Percentiles rank a stretch among this genome's conserved stretches.
Evolutionary conservation across 257 asterid species (phyloP).

Genomic region (Linaria vulgaris): DNA sequence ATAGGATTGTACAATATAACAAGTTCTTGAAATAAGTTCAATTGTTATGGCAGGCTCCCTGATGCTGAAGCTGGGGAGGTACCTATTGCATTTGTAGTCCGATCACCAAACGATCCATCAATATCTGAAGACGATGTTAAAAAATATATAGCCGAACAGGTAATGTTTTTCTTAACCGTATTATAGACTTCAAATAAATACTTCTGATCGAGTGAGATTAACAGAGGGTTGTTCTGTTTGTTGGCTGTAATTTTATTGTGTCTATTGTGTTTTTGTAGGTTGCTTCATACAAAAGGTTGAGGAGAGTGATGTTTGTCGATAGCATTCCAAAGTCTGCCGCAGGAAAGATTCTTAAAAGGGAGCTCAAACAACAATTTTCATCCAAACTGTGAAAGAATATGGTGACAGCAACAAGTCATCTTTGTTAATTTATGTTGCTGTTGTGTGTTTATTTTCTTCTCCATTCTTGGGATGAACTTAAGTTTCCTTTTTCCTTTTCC

Average conservation of each 20-base stretch:
- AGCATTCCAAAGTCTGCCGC: constrained; percentile 32
- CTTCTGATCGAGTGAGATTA: no score
- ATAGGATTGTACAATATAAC: background rate
- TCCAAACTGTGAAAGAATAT: constrained; percentile 12
- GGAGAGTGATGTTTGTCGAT: constrained; percentile 27
- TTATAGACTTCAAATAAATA: background rate
- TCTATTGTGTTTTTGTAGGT: constrained; percentile 21
- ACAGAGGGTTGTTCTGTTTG: no score
- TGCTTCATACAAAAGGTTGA: constrained; percentile 39
- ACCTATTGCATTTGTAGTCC: constrained; percentile 67
- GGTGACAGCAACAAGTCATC: no score
- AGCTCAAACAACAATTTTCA: constrained; percentile 18
- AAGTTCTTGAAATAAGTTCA: background rate
- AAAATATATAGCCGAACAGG: constrained; percentile 36
- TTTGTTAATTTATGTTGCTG: no score
- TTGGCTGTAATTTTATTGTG: background rate
- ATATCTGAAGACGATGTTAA: constrained; percentile 27
- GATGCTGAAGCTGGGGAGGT: constrained; percentile 83
- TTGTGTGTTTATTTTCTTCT: no score
- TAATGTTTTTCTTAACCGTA: background rate
- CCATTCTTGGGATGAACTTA: no score
- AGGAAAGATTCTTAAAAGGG: constrained; percentile 38
- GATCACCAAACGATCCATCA: constrained; percentile 31
- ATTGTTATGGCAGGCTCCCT: constrained; percentile 37
- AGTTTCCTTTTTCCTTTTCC: no score